These are phyloP conservation scores for Ascochyta pisi DNA, from an alignment of 2,329 filamentous ascomycete species.

Conservation along the genomic window DNA sequence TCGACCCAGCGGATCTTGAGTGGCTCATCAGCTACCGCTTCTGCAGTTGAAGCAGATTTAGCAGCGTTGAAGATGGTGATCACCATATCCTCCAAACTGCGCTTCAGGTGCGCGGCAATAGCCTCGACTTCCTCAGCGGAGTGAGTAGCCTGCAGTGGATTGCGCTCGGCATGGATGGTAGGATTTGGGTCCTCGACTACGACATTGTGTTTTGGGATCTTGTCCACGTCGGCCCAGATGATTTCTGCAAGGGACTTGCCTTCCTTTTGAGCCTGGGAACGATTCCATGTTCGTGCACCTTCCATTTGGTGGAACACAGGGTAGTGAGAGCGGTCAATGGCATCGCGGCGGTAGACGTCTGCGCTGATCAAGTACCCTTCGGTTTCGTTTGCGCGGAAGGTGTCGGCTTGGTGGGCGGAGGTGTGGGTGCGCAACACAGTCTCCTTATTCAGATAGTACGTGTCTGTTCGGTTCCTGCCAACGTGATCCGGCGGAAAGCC, in stretches of 20 bases:
- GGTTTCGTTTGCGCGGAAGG: conserved; percentile 74
- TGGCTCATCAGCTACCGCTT: conserved; percentile 63
- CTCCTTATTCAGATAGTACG: conserved; percentile 88
- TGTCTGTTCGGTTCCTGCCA: conserved; percentile 85
- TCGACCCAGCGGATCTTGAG: conserved; percentile 92
- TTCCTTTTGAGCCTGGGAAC: conserved; percentile 60
- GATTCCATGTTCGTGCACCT: conserved; percentile 88
- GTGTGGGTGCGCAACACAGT: conserved; percentile 93
- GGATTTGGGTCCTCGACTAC: conserved; percentile 85
- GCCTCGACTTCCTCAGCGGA: conserved; percentile 79
- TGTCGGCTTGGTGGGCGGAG: conserved; percentile 86
- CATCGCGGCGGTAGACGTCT: conserved; percentile 94
- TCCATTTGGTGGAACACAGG: conserved; percentile 99
- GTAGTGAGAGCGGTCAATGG: conserved; percentile 93
- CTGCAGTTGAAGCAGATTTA: conserved; percentile 63
- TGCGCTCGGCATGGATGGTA: conserved; percentile 75
- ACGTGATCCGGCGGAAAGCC: conserved; percentile 89
- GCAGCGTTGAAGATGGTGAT: conserved; percentile 86
- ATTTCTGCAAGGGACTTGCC: conserved; percentile 61
- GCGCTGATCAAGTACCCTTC: conserved; percentile 89
- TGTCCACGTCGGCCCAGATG: conserved; percentile 73
- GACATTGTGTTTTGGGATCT: conserved; percentile 75
- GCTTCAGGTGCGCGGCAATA: conserved; percentile 84
- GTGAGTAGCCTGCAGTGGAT: conserved; percentile 83
- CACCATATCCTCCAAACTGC: conserved; percentile 87